A percentile compares a stretch with the other conserved stretches of the same genome.
Conservation (phyloP, 345 rosid species). For the Corymbia maculata region DNA sequence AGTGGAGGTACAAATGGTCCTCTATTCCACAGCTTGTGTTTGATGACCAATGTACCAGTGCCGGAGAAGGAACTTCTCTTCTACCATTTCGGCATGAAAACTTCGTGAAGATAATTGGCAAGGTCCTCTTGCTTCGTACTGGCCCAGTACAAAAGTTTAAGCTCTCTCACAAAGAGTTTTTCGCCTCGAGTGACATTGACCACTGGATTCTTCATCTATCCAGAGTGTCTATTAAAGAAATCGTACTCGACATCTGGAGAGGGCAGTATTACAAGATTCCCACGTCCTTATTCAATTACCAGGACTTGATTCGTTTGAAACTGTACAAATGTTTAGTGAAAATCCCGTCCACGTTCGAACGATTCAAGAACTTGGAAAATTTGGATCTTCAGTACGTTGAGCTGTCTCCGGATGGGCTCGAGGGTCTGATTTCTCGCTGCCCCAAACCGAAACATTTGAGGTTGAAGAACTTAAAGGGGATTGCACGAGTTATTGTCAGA, state of each 20-base stretch:
- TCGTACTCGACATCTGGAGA: constrained; percentile 52
- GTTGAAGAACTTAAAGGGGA: background rate
- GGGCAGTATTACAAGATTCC: background rate
- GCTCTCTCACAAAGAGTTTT: constrained; percentile 51
- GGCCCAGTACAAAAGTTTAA: constrained; percentile 47
- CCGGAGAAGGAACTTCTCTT: background rate
- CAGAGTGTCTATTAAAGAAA: constrained; percentile 34
- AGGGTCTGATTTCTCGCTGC: background rate
- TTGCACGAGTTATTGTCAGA: background rate
- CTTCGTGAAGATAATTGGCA: constrained; percentile 39
- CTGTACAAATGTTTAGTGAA: background rate
- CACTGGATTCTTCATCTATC: constrained; percentile 52
- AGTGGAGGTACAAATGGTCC: background rate
- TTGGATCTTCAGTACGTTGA: background rate
- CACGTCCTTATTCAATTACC: background rate
- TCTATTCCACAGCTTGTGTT: background rate
- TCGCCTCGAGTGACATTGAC: constrained; percentile 43
- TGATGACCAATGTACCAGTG: constrained; percentile 20
- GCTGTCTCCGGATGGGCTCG: background rate
- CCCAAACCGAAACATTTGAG: background rate
- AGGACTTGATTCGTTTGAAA: background rate
- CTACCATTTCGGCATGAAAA: constrained; percentile 1
- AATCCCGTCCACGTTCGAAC: background rate
- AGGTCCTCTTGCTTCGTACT: constrained; percentile 43
- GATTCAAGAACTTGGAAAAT: background rate